Base-by-base conservation (phyloP, 108 stramenopile species). In the Stephanodiscus minutulus region DNA sequence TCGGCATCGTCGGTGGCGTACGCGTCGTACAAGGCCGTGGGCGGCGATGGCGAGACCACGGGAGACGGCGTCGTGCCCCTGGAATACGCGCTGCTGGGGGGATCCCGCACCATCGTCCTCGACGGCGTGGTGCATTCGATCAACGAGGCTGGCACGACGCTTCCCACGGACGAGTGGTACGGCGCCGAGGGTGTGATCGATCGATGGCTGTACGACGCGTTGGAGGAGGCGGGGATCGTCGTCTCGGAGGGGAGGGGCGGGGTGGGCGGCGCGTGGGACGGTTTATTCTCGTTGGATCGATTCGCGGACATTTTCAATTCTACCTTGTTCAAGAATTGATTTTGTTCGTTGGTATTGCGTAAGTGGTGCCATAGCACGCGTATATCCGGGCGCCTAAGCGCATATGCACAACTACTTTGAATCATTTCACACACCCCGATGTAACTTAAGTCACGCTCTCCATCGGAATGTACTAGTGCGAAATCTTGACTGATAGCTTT, bases 61-160 rank as follows among this genome's bases (percentile, higher is more conserved):
- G 94, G 94, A 0, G 94, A 97, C 81, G 92, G 94, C 21, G 91
- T 95, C 35, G 92, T 97, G 35, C 96, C 96, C 8, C 58, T 90
- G 17, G 66, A 73, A 18, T 85, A 75, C 62, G 76, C 90, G 4
- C 85, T 94, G 44, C 80, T 97, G 56, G 92, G 93, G 52, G 91
- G 86, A 24, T 88, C 93, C 8, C 70, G 65, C 28, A 87, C 84
- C 36, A 80, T 90, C 55, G 70, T 82, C 7, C 55, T 97, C 22
- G 85, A 90, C 8, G 85, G 86, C 61, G 94, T 96, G 13, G 54
- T 94, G 29, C 96, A 96, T 60, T 89, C 89, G 44, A 94, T 96
- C 66, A 94, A 96, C 73, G 88, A 83, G 70, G 79, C 92, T 12
- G 88, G 85, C 4, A 89, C 88, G n/a, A 86, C 88, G 8, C 12